Percentiles rank a stretch among this genome's conserved stretches.
Evolutionary conservation across 306 rosid genomes (phyloP).

Genomic region (Quercus mongolica): DNA sequence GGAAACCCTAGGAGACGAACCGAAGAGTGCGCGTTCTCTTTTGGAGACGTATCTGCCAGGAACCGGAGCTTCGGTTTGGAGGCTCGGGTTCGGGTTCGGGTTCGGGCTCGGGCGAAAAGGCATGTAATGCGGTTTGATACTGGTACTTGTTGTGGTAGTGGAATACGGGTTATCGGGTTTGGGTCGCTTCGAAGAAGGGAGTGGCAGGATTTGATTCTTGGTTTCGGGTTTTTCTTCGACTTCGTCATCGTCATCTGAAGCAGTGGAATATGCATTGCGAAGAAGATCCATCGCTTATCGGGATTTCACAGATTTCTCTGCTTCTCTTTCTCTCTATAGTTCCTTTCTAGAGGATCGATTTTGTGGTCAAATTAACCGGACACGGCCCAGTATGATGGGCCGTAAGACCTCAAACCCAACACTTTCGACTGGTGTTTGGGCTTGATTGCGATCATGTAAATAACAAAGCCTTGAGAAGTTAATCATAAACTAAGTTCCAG

Average conservation of each 20-base stretch:
- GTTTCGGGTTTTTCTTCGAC: conserved; percentile 14
- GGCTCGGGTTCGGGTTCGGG: background rate
- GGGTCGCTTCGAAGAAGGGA: conserved; percentile 19
- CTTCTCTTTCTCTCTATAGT: too few relatives aligned
- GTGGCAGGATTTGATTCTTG: conserved; percentile 20
- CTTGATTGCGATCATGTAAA: too few relatives aligned
- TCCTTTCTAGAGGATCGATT: too few relatives aligned
- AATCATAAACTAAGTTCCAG: too few relatives aligned
- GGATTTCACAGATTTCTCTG: too few relatives aligned
- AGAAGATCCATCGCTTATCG: conserved; percentile 55
- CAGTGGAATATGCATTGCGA: conserved; percentile 41
- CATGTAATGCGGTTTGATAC: background rate
- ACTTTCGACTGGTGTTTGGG: too few relatives aligned
- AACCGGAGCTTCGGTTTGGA: conserved; percentile 30
- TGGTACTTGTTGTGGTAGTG: background rate
- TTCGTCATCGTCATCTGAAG: conserved; percentile 41
- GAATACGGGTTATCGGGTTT: conserved; percentile 26
- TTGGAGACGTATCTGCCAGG: conserved; percentile 77
- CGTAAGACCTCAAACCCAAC: too few relatives aligned
- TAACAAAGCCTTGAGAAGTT: too few relatives aligned
- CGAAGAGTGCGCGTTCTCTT: conserved; percentile 59
- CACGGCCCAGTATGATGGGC: too few relatives aligned
- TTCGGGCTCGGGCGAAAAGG: background rate
- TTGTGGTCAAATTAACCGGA: too few relatives aligned
- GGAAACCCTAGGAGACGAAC: conserved; percentile 20